Evolutionary conservation across 192 early-diverging fungal genomes (phyloP).

Genomic region (Rhizophlyctis rosea): DNA sequence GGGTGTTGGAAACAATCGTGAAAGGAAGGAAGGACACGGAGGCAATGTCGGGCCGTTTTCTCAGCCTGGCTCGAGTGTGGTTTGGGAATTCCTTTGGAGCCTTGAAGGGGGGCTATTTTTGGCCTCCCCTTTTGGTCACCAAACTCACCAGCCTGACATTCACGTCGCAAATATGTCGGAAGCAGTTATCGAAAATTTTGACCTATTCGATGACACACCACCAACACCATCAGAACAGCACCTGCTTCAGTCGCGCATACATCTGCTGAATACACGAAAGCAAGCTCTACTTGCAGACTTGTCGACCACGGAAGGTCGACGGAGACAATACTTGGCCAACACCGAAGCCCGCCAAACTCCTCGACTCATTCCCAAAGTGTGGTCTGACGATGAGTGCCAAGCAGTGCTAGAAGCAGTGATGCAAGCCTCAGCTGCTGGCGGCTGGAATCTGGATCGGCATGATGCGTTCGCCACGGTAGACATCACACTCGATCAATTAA

Average conservation of each 20-base stretch:
- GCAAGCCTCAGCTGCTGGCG: background rate
- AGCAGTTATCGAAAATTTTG: background rate
- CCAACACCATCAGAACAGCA: background rate
- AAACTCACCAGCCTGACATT: no score
- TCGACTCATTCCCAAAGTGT: background rate
- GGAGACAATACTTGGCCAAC: background rate
- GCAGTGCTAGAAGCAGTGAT: background rate
- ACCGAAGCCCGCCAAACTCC: background rate
- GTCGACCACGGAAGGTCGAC: background rate
- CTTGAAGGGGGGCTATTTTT: no score
- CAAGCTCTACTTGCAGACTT: background rate
- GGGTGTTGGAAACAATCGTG: no score
- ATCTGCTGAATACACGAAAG: background rate
- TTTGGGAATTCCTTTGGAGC: no score
- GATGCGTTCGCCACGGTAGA: conserved; percentile 52
- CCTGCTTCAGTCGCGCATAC: background rate
- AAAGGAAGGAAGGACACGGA: no score
- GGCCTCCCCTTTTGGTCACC: no score
- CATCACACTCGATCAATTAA: conserved; percentile 29
- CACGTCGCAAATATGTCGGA: no score
- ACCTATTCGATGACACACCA: background rate
- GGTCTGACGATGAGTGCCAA: background rate
- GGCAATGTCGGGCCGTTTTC: no score
- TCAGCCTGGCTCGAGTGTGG: no score
- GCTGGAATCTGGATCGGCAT: conserved; percentile 46